Conservation (phyloP, 306 rosid genomes). For the Coriaria nepalensis region DNA sequence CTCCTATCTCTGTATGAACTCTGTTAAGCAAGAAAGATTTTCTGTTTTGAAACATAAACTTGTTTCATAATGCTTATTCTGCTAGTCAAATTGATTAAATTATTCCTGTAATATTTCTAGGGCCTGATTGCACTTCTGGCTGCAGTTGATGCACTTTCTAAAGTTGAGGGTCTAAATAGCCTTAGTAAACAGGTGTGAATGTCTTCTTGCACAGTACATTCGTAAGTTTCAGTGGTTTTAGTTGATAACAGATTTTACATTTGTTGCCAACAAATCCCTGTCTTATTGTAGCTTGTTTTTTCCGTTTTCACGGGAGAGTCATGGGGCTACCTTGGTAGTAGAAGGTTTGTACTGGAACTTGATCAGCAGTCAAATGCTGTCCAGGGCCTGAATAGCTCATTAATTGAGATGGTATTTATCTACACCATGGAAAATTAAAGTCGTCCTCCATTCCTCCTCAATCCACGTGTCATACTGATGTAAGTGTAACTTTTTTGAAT, state of each 20-base stretch:
- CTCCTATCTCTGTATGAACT: constrained; percentile 75
- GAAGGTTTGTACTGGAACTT: constrained; percentile 81
- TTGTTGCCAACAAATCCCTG: too few relatives aligned
- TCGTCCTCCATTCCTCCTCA: background rate
- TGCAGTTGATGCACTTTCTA: constrained; percentile 77
- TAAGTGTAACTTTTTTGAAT: background rate
- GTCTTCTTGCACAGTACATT: background rate
- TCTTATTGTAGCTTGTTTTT: constrained; percentile 69
- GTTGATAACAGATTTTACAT: background rate
- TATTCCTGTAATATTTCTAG: constrained; percentile 26
- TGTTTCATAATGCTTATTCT: constrained; percentile 9
- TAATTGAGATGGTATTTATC: constrained; percentile 54
- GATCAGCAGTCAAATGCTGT: constrained; percentile 78
- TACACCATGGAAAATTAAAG: constrained; percentile 10
- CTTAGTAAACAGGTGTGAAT: constrained; percentile 60
- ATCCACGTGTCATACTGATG: too few relatives aligned
- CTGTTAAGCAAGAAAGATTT: constrained; percentile 1
- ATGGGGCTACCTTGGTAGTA: constrained; percentile 97
- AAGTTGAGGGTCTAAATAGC: constrained; percentile 39
- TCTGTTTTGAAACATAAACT: background rate
- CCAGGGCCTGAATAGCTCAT: constrained; percentile 51
- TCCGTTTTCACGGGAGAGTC: constrained; percentile 77
- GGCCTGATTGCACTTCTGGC: constrained; percentile 79
- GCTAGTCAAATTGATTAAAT: constrained; percentile 9
- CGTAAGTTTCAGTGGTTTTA: background rate